Evolutionary conservation across 257 asterid genomes (phyloP), one percentile per base, ranked within the genome.

Genomic region (Gentiana dahurica): DNA sequence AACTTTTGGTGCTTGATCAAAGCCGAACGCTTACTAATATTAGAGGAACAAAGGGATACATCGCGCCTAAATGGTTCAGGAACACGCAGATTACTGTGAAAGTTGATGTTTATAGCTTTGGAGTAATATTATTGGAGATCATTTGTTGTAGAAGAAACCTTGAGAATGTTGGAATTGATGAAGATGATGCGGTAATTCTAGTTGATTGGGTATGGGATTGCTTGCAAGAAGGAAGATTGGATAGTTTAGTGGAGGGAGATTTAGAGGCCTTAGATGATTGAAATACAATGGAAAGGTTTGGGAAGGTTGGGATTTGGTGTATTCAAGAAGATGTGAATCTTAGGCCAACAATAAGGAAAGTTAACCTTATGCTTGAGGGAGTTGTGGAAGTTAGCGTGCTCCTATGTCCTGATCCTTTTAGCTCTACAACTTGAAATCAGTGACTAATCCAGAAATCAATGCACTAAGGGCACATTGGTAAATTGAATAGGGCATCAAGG

Each of bases 51-150:
- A 60, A 58, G 62, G 79, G 82, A 1, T 76, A 76, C 34, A 68
- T 73, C 6, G 82, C 79, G 2, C 79, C 74, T 1, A 77, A 76
- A 57, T 69, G 76, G 79, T 76, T 72, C 49, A 58, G 78, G 52
- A 68, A 59, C 69, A 62, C 46, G 35, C 63, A 56, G 12, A 52
- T 72, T 55, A 72, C 65, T 0, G 68, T 62, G 13, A 75, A 75
- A 51, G 77, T 66, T 2, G 75, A 75, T 35, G 75, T 75, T 2
- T 71, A 71, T 59, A 75, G 75, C 72, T 76, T 72, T 44, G 73
- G 78, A 0, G 66, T 76, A 32, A 3, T 76, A 37, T 48, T 76
- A 9, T 51, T 76, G 6, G 75, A 76, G 73, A 68, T 76, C n/a
- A 60, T 76, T 33, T 61, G 60, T 1, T 68, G 78, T 2, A 36